A percentile compares a stretch with the other conserved stretches of the same genome.
Evolutionary conservation across 192 early-diverging fungal genomes (phyloP).

Genomic region (Phlyctochytrium arcticum): DNA sequence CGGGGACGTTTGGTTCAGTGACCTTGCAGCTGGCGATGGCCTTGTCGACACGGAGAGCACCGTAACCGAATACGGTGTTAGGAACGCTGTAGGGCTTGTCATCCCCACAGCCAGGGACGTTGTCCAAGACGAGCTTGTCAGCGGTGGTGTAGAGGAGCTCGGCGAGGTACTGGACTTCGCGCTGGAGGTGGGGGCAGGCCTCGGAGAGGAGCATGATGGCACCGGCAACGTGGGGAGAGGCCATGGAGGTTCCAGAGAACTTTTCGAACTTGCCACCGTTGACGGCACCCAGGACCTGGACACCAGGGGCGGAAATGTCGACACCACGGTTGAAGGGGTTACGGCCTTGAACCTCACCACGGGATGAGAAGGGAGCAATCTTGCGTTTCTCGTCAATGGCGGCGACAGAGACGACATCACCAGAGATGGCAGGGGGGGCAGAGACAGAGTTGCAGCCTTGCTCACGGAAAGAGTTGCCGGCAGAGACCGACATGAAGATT

Average conservation of each 20-base stretch:
- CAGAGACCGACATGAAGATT: neutral
- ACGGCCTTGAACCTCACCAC: conserved; percentile 8
- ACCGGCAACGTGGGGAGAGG: neutral
- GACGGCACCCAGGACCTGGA: neutral
- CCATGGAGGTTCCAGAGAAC: neutral
- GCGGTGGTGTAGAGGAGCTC: conserved; percentile 3
- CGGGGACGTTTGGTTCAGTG: too few relatives aligned
- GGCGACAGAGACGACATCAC: neutral
- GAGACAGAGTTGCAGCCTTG: neutral
- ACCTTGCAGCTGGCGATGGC: conserved; percentile 1
- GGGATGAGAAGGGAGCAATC: neutral
- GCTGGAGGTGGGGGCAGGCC: conserved; percentile 8
- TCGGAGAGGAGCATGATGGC: neutral
- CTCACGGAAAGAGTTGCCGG: neutral
- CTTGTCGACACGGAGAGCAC: neutral
- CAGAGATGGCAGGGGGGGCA: neutral
- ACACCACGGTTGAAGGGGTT: neutral
- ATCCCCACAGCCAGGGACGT: neutral
- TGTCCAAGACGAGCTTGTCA: neutral
- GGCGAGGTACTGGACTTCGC: neutral
- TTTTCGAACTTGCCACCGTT: neutral
- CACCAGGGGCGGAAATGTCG: neutral
- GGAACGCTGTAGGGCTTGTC: neutral
- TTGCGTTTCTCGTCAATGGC: neutral
- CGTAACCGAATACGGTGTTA: conserved; percentile 7